These are phyloP conservation scores for Aquilaria agallochum DNA, from an alignment of 441 rosid genomes.

Conservation along the genomic window DNA sequence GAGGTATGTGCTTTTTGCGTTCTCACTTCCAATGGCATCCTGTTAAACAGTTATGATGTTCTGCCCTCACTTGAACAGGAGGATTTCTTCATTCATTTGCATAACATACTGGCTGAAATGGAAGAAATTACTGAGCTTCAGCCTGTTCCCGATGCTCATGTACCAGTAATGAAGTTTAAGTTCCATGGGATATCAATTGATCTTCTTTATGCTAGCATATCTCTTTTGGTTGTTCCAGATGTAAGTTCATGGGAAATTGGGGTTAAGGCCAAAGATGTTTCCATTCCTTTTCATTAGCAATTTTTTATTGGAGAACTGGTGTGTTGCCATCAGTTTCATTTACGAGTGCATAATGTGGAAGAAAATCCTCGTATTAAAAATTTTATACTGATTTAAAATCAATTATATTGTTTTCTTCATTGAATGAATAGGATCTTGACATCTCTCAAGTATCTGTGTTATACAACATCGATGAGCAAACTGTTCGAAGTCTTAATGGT, in stretches of 20 bases:
- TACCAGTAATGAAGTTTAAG: slow-evolving; percentile 78
- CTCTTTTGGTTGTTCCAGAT: slow-evolving; percentile 61
- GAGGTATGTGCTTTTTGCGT: slow-evolving; percentile 39
- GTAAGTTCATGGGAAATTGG: slow-evolving; percentile 24
- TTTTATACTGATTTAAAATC: slow-evolving; percentile 13
- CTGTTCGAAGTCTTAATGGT: slow-evolving; percentile 96
- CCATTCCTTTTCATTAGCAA: not conserved
- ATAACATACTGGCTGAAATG: slow-evolving; percentile 47
- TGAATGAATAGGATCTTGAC: slow-evolving; percentile 68
- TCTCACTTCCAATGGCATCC: slow-evolving; percentile 5
- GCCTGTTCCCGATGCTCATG: slow-evolving; percentile 74
- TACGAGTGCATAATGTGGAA: not conserved
- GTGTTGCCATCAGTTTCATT: not conserved
- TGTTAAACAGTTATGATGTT: not conserved
- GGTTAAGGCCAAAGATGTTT: slow-evolving; percentile 3
- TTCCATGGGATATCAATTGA: slow-evolving; percentile 66
- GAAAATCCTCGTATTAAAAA: slow-evolving; percentile 2
- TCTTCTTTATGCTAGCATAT: slow-evolving; percentile 70
- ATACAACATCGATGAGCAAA: slow-evolving; percentile 72
- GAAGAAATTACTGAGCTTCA: slow-evolving; percentile 72
- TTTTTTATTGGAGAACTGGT: not conserved
- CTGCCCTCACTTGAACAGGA: slow-evolving; percentile 30
- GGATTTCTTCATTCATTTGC: slow-evolving; percentile 60
- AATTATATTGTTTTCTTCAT: slow-evolving; percentile 1
- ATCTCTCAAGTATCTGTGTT: slow-evolving; percentile 73